Percentiles rank a stretch among this genome's conserved stretches.
Conservation (phyloP, 1,284 basidiomycete genomes). For the Sphaerobolus stellatus region DNA sequence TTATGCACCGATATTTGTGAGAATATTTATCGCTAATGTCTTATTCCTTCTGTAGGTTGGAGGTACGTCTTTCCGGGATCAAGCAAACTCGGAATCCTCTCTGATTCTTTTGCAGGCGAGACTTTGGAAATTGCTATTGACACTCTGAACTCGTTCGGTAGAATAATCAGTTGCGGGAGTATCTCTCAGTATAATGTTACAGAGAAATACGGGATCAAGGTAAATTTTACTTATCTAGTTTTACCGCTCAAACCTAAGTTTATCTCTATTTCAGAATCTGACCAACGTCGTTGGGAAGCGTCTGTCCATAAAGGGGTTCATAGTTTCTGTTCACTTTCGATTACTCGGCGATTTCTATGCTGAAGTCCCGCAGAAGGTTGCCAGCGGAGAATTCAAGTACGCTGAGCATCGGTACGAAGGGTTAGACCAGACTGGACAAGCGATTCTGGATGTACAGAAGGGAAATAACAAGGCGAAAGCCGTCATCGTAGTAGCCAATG, state of each 20-base stretch:
- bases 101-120: conserved; percentile 39
- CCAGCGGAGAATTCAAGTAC: conserved; percentile 59
- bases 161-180: conserved; percentile 61
- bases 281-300: conserved; percentile 46
- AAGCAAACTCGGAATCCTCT: not conserved
- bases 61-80: not conserved
- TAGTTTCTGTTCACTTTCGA: conserved; percentile 41
- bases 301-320: conserved; percentile 61
- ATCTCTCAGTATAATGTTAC: conserved; percentile 38
- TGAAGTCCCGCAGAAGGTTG: conserved; percentile 50
- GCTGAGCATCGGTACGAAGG: conserved; percentile 53
- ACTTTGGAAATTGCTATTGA: conserved; percentile 59
- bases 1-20: not conserved
- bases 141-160: conserved; percentile 47
- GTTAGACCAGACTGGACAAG: conserved; percentile 53
- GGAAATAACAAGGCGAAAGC: conserved; percentile 62
- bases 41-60: not conserved
- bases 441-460: conserved; percentile 50
- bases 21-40: not conserved
- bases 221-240: conserved; percentile 8
- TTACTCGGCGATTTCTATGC: conserved; percentile 47
- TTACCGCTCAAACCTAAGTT: not conserved
- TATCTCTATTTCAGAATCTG: conserved; percentile 23
- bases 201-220: conserved; percentile 21
- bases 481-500: conserved; percentile 50